Percentiles rank a stretch among this genome's conserved stretches.
These are phyloP conservation scores for Eimeria acervulina DNA, from an alignment of 169 alveolate species.

Conservation along the genomic window DNA sequence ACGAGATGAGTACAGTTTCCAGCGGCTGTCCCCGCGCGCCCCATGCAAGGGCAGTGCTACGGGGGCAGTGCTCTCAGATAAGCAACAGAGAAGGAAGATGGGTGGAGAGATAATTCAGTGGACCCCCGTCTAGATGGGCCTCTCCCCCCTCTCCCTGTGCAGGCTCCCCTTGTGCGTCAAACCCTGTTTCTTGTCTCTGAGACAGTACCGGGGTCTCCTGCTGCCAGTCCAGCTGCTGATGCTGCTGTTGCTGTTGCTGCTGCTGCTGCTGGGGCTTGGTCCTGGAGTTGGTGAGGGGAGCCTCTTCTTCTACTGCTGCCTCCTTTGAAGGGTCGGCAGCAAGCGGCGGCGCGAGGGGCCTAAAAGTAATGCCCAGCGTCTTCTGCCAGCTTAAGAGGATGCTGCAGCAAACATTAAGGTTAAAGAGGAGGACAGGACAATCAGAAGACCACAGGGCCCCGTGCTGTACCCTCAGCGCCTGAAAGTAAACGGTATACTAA, in stretches of 20 bases:
- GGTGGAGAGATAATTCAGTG: neutral
- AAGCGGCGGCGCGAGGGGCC: neutral
- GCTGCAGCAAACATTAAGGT: neutral
- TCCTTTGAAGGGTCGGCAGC: neutral
- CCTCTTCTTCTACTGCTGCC: neutral
- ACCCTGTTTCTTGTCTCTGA: neutral
- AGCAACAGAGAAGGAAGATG: constrained; percentile 30
- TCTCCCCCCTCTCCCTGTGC: neutral
- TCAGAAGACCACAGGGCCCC: neutral
- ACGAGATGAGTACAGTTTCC: neutral
- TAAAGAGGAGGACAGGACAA: neutral
- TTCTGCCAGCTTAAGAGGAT: constrained; percentile 26
- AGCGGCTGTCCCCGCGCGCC: neutral
- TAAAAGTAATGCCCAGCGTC: constrained; percentile 54
- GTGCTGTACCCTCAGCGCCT: too few species aligned
- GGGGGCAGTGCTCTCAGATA: neutral
- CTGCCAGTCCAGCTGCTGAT: neutral
- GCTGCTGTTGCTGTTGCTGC: neutral
- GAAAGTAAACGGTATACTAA: neutral
- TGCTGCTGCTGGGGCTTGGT: neutral
- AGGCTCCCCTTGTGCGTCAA: neutral
- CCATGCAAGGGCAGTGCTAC: neutral
- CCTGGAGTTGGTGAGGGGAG: neutral
- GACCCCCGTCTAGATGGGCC: neutral
- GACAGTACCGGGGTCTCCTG: neutral